A percentile compares a stretch with the other conserved stretches of the same genome.
Evolutionary conservation across 495 filamentous ascomycete genomes (phyloP).

Genomic region (Penicillium robsamsonii): DNA sequence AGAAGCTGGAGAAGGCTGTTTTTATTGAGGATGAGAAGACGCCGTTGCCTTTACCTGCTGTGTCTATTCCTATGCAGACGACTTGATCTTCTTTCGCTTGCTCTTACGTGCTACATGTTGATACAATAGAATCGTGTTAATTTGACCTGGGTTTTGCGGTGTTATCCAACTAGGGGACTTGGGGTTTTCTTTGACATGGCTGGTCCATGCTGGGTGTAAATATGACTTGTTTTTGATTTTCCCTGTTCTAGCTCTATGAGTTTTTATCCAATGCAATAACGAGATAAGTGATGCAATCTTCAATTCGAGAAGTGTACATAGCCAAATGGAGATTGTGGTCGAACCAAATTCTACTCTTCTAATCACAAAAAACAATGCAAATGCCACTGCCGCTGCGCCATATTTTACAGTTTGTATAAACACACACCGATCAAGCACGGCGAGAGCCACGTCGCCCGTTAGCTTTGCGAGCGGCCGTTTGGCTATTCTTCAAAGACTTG

Average conservation of each 20-base stretch:
- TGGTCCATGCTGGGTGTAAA: background rate
- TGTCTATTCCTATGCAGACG: conserved; percentile 34
- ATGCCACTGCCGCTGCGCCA: conserved; percentile 26
- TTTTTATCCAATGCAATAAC: background rate
- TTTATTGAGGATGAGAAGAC: conserved; percentile 54
- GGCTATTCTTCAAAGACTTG: conserved; percentile 13
- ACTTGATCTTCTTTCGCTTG: conserved; percentile 27
- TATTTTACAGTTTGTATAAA: conserved; percentile 32
- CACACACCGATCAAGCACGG: conserved; percentile 12
- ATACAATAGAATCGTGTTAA: background rate
- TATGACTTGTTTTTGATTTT: background rate
- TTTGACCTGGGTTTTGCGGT: background rate
- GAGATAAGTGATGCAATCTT: background rate
- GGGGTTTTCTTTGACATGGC: background rate
- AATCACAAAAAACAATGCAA: conserved; percentile 21
- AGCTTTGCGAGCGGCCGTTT: conserved; percentile 9
- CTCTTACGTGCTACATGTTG: background rate
- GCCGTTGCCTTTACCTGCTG: conserved; percentile 36
- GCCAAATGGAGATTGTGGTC: conserved; percentile 8
- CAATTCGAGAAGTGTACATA: background rate
- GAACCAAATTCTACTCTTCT: conserved; percentile 13
- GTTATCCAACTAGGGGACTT: background rate
- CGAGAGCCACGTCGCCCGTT: background rate
- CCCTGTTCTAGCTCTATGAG: background rate
- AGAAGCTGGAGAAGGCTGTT: conserved; percentile 53